Evolutionary conservation across 2,329 filamentous ascomycete genomes (phyloP).

Genomic region (Scytalidium sp.): DNA sequence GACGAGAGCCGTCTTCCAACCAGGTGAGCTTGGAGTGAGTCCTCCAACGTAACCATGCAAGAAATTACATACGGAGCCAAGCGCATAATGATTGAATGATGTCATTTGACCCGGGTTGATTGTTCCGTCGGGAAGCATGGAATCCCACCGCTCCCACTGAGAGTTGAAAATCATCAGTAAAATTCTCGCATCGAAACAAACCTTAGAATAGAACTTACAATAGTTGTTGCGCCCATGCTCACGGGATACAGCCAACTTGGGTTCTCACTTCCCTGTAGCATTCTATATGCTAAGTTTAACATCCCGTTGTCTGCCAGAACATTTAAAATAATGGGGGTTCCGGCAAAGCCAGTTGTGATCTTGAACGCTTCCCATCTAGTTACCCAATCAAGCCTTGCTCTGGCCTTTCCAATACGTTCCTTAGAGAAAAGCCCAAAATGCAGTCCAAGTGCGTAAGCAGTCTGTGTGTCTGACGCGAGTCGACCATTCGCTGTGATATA

Average conservation of each 20-base stretch:
- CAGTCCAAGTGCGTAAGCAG: constrained; percentile 13
- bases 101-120: constrained; percentile 34
- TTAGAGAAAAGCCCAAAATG: constrained; percentile 11
- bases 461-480: constrained; percentile 14
- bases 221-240: constrained; percentile 31
- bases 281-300: constrained; percentile 24
- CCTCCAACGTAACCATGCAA: constrained; percentile 29
- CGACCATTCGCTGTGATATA: constrained; percentile 4
- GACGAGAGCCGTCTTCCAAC: constrained; percentile 23
- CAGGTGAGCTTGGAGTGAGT: constrained; percentile 19
- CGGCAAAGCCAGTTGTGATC: constrained; percentile 17
- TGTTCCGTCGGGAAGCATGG: constrained; percentile 26
- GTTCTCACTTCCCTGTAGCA: constrained; percentile 28
- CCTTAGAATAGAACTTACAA: constrained; percentile 5
- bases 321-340: constrained; percentile 12
- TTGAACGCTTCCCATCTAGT: constrained; percentile 7
- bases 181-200: too few relatives aligned
- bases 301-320: constrained; percentile 5
- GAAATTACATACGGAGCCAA: constrained; percentile 32
- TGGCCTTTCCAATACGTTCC: constrained; percentile 3
- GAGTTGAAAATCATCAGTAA: constrained; percentile 15
- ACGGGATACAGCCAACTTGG: constrained; percentile 33
- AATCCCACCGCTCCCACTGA: constrained; percentile 35
- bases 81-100: constrained; percentile 33
- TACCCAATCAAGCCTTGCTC: constrained; percentile 8